Base-by-base conservation (phyloP, 2,329 filamentous ascomycete genomes). In the Ophiostoma angusticollis region DNA sequence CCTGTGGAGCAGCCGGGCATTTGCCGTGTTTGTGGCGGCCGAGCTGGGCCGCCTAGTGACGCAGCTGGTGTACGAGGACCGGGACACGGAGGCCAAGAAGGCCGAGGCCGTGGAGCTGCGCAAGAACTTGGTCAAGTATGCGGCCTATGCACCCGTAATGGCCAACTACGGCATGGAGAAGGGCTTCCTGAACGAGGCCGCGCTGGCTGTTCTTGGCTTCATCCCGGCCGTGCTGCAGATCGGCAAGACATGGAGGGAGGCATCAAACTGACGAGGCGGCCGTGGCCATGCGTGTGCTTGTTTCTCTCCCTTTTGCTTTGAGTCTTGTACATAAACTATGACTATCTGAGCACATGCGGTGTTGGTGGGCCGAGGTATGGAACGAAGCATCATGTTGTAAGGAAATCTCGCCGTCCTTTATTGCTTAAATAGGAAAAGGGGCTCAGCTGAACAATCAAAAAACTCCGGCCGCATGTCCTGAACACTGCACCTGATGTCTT, bases 111-210 rank as follows among this genome's bases (percentile, higher is more conserved):
- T 48, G 11, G 54, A 62, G 44, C 86, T 74, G 73, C 78, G 71
- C 66, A 74, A 70, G 53, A 72, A 78, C 52, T 60, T 89, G 38
- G 64, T 76, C 16, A 70, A 78, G 30, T 86, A 85, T 59, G 54
- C 74, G 45, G 77, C 80, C 23, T 93, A 84, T 76, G 75, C 82
- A 40, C 85, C 87, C 23, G 64, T 93, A 55, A 89, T 84, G 45
- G 53, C 89, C 19, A 85, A 95, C 62, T 94, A 83, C 80, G 80
- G 84, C 51, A 57, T 79, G 29, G 75, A 82, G 44, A 63, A 72
- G 41, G 84, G 82, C 0, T 52, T 58, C 28, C 49, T 70, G 38
- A 56, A 57, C 25, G 65, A 70, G 31, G 45, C 59, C 21, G 48
- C 54, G 3, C 51, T 70, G 14, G 56, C 58, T n/a, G 22, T 61